phyloP scores from a whole-genome alignment of 2,329 filamentous ascomycete species.

The Diaporthe citrichinensis region DNA sequence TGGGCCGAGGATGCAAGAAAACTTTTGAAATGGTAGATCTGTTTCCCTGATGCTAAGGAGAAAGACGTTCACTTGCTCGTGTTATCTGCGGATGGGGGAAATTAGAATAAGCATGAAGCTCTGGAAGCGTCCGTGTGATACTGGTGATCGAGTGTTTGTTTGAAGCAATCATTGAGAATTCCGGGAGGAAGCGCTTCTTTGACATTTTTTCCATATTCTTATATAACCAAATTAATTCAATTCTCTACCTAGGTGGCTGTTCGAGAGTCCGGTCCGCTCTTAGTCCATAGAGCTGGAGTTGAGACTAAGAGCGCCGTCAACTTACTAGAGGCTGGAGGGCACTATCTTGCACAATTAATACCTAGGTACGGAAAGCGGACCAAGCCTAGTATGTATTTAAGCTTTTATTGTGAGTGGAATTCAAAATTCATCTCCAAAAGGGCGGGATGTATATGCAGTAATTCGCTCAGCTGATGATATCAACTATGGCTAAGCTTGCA shows the following conservation, averaged over 20 bases:
- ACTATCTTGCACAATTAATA: too few species aligned
- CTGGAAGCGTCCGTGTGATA: background rate
- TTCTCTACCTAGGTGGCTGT: background rate
- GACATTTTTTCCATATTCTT: accelerated
- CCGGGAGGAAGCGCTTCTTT: background rate
- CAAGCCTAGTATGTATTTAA: background rate
- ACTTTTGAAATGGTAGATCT: background rate
- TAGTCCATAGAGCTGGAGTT: background rate
- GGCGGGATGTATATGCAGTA: background rate
- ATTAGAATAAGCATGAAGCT: background rate
- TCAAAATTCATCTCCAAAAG: background rate
- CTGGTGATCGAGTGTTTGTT: background rate
- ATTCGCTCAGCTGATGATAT: background rate
- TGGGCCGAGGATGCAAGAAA: background rate
- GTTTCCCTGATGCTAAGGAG: too few species aligned
- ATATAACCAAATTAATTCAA: background rate
- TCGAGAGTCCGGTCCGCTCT: too few species aligned
- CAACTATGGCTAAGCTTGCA: background rate
- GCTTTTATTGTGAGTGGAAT: background rate
- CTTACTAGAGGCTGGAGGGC: background rate
- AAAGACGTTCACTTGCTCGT: background rate
- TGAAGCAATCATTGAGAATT: background rate
- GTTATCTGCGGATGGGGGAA: too few species aligned
- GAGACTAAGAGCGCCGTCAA: too few species aligned
- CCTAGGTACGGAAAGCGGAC: background rate